These are phyloP conservation scores for Ottelia alismoides DNA, from an alignment of 106 monocot genomes.

Conservation along the genomic window DNA sequence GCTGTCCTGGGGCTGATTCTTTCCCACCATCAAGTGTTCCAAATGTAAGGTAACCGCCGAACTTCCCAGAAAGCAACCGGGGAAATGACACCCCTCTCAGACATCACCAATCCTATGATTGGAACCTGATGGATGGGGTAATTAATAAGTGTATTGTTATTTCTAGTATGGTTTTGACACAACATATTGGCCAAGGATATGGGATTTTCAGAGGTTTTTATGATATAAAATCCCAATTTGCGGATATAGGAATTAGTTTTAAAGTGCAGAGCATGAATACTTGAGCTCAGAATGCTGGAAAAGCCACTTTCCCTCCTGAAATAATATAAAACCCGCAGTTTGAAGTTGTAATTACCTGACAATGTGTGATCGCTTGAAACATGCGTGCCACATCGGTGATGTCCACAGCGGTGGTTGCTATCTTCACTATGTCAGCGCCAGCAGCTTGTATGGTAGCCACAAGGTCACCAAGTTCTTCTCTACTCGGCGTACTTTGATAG, in stretches of 20 bases:
- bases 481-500: slow-evolving; percentile 68
- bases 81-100: slow-evolving; percentile 81
- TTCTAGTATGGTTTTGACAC: too few species aligned
- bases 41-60: slow-evolving; percentile 97
- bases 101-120: slow-evolving; percentile 92
- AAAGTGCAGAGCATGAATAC: too few species aligned
- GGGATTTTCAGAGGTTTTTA: too few species aligned
- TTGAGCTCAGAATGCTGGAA: too few species aligned
- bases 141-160: too few species aligned
- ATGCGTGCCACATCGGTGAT: slow-evolving; percentile 76
- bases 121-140: too few species aligned
- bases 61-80: slow-evolving; percentile 73
- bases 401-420: slow-evolving; percentile 74
- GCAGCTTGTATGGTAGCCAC: slow-evolving; percentile 82
- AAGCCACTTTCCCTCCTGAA: too few species aligned
- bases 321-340: too few species aligned
- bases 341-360: slow-evolving; percentile 62
- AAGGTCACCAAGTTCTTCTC: slow-evolving; percentile 61
- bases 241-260: too few species aligned
- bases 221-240: too few species aligned
- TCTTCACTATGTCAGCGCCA: slow-evolving; percentile 94
- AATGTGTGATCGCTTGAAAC: slow-evolving; percentile 80
- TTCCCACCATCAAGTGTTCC: slow-evolving; percentile 50
- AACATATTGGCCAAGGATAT: too few species aligned
- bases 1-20: slow-evolving; percentile 97